Conservation (phyloP, 352 stramenopile species). For the Phytophthora pinifolia region DNA sequence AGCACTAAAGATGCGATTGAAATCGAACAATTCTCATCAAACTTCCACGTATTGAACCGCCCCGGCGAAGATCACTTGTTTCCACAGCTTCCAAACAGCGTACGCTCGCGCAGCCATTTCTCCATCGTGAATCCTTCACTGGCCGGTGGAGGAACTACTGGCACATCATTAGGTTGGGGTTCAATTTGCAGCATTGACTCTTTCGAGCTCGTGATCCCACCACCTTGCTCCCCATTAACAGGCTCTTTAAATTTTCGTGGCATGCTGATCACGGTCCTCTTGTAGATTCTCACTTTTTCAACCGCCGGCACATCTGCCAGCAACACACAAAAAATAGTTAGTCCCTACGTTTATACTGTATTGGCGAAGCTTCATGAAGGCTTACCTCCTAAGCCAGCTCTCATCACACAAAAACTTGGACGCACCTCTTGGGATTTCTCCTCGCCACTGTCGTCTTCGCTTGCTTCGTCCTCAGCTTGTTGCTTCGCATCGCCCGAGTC, state of each 20-base stretch:
- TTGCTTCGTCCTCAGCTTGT: constrained; percentile 1
- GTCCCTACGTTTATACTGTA: background rate
- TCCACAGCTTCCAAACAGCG: constrained; percentile 15
- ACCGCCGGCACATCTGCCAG: constrained; percentile 1
- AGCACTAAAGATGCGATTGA: background rate
- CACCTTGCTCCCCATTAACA: background rate
- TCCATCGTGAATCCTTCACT: constrained; percentile 37
- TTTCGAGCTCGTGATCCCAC: background rate
- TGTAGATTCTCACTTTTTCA: background rate
- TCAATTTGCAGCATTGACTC: background rate
- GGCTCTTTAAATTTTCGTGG: constrained; percentile 13
- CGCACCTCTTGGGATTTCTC: constrained; percentile 16
- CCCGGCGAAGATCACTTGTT: background rate
- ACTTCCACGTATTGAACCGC: background rate
- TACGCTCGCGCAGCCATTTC: constrained; percentile 38
- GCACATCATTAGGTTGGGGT: background rate
- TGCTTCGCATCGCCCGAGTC: background rate
- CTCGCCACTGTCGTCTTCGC: constrained; percentile 1
- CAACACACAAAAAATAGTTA: background rate
- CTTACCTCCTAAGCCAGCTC: constrained; percentile 19
- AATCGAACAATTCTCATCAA: background rate
- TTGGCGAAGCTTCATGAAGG: constrained; percentile 7
- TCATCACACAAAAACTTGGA: constrained; percentile 20
- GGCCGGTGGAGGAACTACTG: background rate
- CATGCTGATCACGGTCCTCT: constrained; percentile 18